phyloP scores from a whole-genome alignment of 192 early-diverging fungal genomes.

The Entophlyctis luteolus region DNA sequence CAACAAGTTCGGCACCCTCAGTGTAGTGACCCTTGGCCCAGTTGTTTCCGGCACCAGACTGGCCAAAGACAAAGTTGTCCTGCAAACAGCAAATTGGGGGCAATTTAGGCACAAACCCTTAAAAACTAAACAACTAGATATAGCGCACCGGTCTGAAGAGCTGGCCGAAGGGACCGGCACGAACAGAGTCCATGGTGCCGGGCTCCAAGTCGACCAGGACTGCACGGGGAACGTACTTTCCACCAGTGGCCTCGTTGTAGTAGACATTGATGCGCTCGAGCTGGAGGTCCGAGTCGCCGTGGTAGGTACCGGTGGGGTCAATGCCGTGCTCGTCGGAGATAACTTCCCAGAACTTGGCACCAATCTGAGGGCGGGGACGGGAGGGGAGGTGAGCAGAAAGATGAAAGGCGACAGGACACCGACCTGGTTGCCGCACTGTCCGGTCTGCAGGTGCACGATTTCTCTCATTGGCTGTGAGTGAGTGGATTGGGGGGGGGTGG shows the following conservation, averaged over 20 bases:
- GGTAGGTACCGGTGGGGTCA: conserved; percentile 77
- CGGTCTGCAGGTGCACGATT: conserved; percentile 93
- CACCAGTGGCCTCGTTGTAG: conserved; percentile 86
- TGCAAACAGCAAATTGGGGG: conserved; percentile 1
- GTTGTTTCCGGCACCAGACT: conserved; percentile 96
- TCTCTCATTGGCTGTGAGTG: conserved; percentile 54
- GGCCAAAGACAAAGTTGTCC: conserved; percentile 94
- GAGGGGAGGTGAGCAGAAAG: not conserved
- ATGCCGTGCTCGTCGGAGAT: conserved; percentile 91
- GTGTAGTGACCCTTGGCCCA: conserved; percentile 99
- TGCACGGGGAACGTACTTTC: conserved; percentile 69
- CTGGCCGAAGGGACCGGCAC: conserved; percentile 74
- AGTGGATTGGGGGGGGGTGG: not conserved
- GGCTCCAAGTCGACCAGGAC: conserved; percentile 97
- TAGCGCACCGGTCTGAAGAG: conserved; percentile 79
- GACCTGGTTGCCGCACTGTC: conserved; percentile 94
- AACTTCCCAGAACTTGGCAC: conserved; percentile 96
- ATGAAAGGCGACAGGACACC: not conserved
- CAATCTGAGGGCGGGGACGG: conserved; percentile 50
- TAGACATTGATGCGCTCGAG: conserved; percentile 98
- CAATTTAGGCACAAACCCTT: not conserved
- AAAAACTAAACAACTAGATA: not conserved
- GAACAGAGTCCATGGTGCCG: conserved; percentile 88
- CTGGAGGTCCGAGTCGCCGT: conserved; percentile 85
- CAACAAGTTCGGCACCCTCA: conserved; percentile 96